phyloP scores from a whole-genome alignment of 2,329 filamentous ascomycete genomes.

The Stemphylium vesicarium region DNA sequence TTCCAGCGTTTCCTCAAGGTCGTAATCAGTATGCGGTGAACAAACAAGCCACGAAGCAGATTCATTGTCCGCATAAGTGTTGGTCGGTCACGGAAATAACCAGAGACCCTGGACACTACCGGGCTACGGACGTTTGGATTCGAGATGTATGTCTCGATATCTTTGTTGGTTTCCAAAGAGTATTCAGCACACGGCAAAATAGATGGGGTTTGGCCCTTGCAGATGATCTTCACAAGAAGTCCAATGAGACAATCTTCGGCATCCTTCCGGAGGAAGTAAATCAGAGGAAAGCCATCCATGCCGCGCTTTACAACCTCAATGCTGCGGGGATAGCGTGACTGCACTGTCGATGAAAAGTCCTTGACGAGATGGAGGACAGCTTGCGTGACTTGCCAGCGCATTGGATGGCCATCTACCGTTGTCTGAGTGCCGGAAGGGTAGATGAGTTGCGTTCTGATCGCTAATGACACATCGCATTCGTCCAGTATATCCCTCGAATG shows the following conservation, averaged over 20 bases:
- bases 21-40: slow-evolving; percentile 65
- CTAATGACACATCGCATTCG: slow-evolving; percentile 60
- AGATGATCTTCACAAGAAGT: slow-evolving; percentile 42
- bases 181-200: slow-evolving; percentile 34
- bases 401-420: slow-evolving; percentile 49
- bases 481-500: slow-evolving; percentile 67
- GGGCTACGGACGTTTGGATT: slow-evolving; percentile 21
- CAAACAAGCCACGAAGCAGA: slow-evolving; percentile 68
- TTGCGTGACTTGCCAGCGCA: slow-evolving; percentile 50
- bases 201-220: slow-evolving; percentile 30
- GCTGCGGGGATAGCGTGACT: slow-evolving; percentile 50
- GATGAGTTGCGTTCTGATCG: slow-evolving; percentile 51
- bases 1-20: slow-evolving; percentile 70
- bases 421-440: slow-evolving; percentile 53
- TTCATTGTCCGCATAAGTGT: slow-evolving; percentile 56
- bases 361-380: slow-evolving; percentile 43
- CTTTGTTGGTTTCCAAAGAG: slow-evolving; percentile 18
- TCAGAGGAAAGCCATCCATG: slow-evolving; percentile 57
- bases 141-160: slow-evolving; percentile 46
- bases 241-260: slow-evolving; percentile 40
- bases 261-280: slow-evolving; percentile 60
- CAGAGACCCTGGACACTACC: slow-evolving; percentile 24
- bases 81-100: slow-evolving; percentile 44
- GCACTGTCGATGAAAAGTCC: slow-evolving; percentile 43
- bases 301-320: slow-evolving; percentile 57